phyloP scores from a whole-genome alignment of 2,329 filamentous ascomycete species.

The Daldinia sp. region DNA sequence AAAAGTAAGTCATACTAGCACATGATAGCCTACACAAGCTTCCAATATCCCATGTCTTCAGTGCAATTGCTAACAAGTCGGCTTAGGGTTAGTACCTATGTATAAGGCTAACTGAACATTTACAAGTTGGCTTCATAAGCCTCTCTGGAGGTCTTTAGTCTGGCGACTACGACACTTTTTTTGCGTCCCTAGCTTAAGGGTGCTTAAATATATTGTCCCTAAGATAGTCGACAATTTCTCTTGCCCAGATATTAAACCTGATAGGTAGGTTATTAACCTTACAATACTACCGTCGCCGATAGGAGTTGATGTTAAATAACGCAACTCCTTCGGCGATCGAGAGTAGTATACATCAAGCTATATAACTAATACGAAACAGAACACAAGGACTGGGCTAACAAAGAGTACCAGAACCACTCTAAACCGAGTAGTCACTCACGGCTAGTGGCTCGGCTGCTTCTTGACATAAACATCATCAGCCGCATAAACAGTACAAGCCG shows the following conservation, averaged over 20 bases:
- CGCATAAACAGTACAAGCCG: neutral
- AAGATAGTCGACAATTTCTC: neutral
- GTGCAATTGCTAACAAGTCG: slow-evolving; percentile 15
- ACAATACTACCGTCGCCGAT: neutral
- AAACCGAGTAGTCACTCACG: neutral
- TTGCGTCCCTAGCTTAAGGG: neutral
- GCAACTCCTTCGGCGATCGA: neutral
- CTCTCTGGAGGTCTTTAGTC: neutral
- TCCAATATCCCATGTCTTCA: too few species aligned
- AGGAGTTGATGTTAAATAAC: neutral
- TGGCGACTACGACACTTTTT: neutral
- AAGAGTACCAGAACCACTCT: neutral
- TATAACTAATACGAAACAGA: too few species aligned
- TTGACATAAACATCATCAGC: neutral
- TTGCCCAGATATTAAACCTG: neutral
- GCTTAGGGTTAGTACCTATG: neutral
- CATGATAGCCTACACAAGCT: neutral
- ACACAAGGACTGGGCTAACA: neutral
- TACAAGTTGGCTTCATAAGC: neutral
- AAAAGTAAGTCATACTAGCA: too few species aligned
- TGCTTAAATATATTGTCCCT: neutral
- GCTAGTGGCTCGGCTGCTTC: neutral
- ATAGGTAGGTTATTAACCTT: neutral
- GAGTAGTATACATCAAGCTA: neutral
- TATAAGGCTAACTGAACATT: neutral